phyloP scores from a whole-genome alignment of 129 eudicot species.

The Chrysanthemum seticuspe region DNA sequence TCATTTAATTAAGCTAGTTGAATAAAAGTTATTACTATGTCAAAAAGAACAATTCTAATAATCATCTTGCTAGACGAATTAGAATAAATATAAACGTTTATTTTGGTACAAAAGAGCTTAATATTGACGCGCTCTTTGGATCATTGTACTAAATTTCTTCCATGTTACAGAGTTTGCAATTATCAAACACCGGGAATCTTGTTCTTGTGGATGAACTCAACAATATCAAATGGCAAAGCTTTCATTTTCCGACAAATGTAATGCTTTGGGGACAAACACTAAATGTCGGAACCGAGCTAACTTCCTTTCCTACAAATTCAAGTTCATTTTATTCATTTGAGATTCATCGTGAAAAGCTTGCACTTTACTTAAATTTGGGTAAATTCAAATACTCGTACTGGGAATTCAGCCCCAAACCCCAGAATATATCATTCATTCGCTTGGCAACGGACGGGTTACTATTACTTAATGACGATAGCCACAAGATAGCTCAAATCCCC shows the following conservation, averaged over 20 bases:
- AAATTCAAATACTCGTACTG: slow-evolving; percentile 76
- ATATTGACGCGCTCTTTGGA: not conserved
- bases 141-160: not conserved
- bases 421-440: slow-evolving; percentile 60
- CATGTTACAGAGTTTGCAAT: slow-evolving; percentile 54
- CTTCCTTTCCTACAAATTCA: slow-evolving; percentile 53
- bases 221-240: slow-evolving; percentile 85
- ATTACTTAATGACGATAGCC: slow-evolving; percentile 40
- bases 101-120: not conserved
- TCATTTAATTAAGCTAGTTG: too few relatives aligned
- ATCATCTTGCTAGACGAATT: too few relatives aligned
- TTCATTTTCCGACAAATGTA: slow-evolving; percentile 85
- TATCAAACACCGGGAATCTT: slow-evolving; percentile 65
- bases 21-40: too few relatives aligned
- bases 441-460: slow-evolving; percentile 57
- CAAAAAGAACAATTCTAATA: too few relatives aligned
- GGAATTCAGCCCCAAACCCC: slow-evolving; percentile 56
- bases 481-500: slow-evolving; percentile 45
- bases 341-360: slow-evolving; percentile 66
- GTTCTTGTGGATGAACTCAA: slow-evolving; percentile 59
- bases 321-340: slow-evolving; percentile 63
- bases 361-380: slow-evolving; percentile 57
- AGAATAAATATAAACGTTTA: too few relatives aligned
- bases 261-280: slow-evolving; percentile 88
- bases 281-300: slow-evolving; percentile 65